Evolutionary conservation across 78 protist genomes (phyloP).

Genomic region (Dictyostelium intermedium): DNA sequence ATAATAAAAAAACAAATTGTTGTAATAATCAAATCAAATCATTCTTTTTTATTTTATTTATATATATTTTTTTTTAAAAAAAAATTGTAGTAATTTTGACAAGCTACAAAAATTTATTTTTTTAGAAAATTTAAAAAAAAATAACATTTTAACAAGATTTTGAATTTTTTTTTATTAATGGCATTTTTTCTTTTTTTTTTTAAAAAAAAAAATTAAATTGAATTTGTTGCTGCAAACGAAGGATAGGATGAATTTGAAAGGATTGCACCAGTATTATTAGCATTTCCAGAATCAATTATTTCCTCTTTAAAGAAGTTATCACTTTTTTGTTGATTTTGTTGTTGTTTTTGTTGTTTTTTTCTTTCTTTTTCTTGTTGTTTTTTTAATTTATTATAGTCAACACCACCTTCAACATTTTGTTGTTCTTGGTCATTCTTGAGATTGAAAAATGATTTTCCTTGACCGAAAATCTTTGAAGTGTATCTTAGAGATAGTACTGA

Average conservation of each 20-base stretch:
- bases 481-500: not conserved
- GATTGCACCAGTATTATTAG: not conserved
- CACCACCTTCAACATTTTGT: not conserved
- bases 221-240: not conserved
- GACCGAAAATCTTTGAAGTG: not conserved
- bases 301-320: not conserved
- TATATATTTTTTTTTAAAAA: too few species aligned
- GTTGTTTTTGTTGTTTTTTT: not conserved
- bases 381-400: not conserved
- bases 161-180: too few species aligned
- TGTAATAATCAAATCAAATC: not conserved
- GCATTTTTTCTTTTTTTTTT: too few species aligned
- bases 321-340: not conserved
- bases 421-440: not conserved
- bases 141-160: too few species aligned
- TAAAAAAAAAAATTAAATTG: too few species aligned
- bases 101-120: too few species aligned
- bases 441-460: not conserved
- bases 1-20: not conserved
- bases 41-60: too few species aligned
- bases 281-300: not conserved
- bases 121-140: too few species aligned
- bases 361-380: not conserved
- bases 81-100: too few species aligned
- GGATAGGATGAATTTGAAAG: not conserved